Percentiles rank a stretch among this genome's conserved stretches.
These are phyloP conservation scores for Amylostereum areolatum DNA, from an alignment of 1,284 basidiomycete species.

Conservation along the genomic window DNA sequence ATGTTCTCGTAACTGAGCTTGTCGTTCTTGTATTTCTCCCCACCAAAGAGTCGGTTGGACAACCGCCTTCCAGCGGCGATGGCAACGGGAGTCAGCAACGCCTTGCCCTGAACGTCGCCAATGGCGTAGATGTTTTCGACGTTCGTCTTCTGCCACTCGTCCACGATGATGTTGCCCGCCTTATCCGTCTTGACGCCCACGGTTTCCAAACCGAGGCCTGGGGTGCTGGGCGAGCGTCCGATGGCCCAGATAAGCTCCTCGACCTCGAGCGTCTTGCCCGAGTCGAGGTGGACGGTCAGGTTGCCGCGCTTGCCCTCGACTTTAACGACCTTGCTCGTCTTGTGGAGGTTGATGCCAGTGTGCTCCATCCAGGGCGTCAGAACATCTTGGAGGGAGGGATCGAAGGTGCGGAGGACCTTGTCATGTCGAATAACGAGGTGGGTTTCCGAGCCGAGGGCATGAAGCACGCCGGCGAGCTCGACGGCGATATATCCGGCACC, in stretches of 20 bases:
- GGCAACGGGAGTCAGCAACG: conserved; percentile 93
- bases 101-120: conserved; percentile 92
- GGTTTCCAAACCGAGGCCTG: conserved; percentile 73
- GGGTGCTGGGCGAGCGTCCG: conserved; percentile 80
- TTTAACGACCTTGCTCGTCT: conserved; percentile 67
- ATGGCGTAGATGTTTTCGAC: conserved; percentile 76
- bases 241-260: conserved; percentile 94
- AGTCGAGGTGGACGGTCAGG: conserved; percentile 65
- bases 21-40: conserved; percentile 77
- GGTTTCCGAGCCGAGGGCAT: conserved; percentile 84
- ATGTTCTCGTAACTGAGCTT: conserved; percentile 90
- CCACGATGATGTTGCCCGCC: conserved; percentile 81
- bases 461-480: conserved; percentile 87
- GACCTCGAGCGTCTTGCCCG: conserved; percentile 76
- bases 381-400: conserved; percentile 81
- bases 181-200: conserved; percentile 73
- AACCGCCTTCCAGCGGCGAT: conserved; percentile 92
- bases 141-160: conserved; percentile 87
- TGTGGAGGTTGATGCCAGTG: conserved; percentile 86
- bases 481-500: conserved; percentile 98
- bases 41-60: conserved; percentile 88
- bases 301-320: conserved; percentile 72
- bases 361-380: conserved; percentile 95
- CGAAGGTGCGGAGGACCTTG: conserved; percentile 89
- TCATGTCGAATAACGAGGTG: conserved; percentile 90